Conservation (phyloP, 202 grass and related monocot species). For the Carex sylvatica region DNA sequence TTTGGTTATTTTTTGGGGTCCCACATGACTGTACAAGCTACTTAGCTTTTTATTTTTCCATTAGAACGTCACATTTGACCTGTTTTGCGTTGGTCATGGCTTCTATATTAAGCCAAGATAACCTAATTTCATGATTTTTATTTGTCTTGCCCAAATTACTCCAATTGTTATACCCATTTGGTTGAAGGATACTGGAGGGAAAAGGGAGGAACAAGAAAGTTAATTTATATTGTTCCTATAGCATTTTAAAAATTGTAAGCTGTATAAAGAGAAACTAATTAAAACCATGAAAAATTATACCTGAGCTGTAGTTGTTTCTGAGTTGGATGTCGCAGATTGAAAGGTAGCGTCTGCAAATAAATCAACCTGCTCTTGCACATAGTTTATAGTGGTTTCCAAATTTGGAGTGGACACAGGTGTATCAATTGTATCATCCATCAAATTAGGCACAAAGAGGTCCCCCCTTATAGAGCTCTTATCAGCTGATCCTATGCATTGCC, state of each 20-base stretch:
- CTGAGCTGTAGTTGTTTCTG: constrained; percentile 19
- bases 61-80: not conserved
- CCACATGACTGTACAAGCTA: not conserved
- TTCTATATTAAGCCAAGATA: not conserved
- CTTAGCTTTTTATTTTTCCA: not conserved
- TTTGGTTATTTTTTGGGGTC: not conserved
- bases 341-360: constrained; percentile 58
- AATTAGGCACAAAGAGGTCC: constrained; percentile 47
- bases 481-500: constrained; percentile 17
- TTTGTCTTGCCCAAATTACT: constrained; percentile 8
- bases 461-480: constrained; percentile 36
- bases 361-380: constrained; percentile 39
- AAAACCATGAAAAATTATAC: constrained; percentile 27
- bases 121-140: not conserved
- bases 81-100: not conserved
- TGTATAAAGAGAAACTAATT: not conserved
- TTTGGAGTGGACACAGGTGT: constrained; percentile 25
- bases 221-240: not conserved
- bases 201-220: not conserved
- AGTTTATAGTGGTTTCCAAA: constrained; percentile 14
- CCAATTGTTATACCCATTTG: not conserved
- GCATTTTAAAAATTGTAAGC: not conserved
- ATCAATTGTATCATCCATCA: constrained; percentile 44
- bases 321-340: constrained; percentile 35
- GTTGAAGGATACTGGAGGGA: not conserved